Evolutionary conservation across 2,329 filamentous ascomycete species (phyloP).

Genomic region (Polytolypa hystricis): DNA sequence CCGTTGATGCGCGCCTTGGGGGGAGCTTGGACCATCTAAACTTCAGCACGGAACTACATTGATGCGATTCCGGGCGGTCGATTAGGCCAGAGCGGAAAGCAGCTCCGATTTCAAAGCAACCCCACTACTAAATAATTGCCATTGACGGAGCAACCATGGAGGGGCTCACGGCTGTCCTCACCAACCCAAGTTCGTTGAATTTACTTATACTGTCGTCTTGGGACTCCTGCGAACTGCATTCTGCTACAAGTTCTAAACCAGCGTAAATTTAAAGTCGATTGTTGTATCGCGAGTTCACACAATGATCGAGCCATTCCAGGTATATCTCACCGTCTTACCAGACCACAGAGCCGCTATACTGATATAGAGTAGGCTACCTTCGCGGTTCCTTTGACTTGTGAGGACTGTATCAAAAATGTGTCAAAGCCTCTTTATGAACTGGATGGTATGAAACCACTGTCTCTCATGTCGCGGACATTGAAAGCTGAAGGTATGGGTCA

Average conservation of each 20-base stretch:
- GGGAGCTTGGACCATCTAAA: too few relatives aligned
- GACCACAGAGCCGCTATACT: too few relatives aligned
- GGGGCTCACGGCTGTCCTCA: too few relatives aligned
- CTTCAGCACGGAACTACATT: not conserved
- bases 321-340: conserved; percentile 13
- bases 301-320: conserved; percentile 39
- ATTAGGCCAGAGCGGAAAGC: too few relatives aligned
- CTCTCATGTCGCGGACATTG: not conserved
- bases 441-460: conserved; percentile 38
- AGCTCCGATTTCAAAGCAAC: conserved; percentile 23
- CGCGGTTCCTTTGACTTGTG: conserved; percentile 86
- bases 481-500: conserved; percentile 19
- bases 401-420: conserved; percentile 77
- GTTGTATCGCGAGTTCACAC: too few relatives aligned
- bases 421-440: conserved; percentile 67
- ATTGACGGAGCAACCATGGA: too few relatives aligned
- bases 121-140: conserved; percentile 15
- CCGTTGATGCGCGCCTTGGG: too few relatives aligned
- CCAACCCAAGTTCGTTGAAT: too few relatives aligned
- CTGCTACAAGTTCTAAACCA: too few relatives aligned
- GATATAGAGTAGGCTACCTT: conserved; percentile 62
- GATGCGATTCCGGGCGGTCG: not conserved
- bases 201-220: too few relatives aligned
- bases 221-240: too few relatives aligned
- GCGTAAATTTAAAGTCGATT: too few relatives aligned